phyloP scores from a whole-genome alignment of 2,329 filamentous ascomycete species.

The Scortechinia acanthostroma region DNA sequence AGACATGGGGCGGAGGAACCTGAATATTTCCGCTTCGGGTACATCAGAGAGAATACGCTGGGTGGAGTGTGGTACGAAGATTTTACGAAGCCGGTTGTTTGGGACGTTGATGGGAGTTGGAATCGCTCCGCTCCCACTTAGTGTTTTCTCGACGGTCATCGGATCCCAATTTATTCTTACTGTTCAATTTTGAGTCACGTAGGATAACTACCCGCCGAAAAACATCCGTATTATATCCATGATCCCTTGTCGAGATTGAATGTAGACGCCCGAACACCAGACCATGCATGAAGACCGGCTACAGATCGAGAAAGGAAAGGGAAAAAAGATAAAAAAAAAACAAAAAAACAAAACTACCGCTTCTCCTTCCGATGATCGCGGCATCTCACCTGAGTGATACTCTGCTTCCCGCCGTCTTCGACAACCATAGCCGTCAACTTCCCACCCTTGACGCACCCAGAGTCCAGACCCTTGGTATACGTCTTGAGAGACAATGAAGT shows the following conservation, averaged over 20 bases:
- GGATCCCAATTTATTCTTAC: too few species aligned
- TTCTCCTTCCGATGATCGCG: conserved; percentile 13
- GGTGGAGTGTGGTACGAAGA: conserved; percentile 28
- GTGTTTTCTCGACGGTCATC: conserved; percentile 1
- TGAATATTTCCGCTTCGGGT: conserved; percentile 18
- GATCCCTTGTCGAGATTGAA: too few species aligned
- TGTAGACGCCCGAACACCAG: too few species aligned
- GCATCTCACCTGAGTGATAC: conserved; percentile 30
- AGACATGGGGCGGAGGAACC: conserved; percentile 6
- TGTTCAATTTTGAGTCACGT: too few species aligned
- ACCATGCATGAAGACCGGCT: too few species aligned
- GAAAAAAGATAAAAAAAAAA: too few species aligned
- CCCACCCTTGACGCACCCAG: conserved; percentile 52
- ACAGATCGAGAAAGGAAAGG: too few species aligned
- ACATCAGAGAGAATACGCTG: conserved; percentile 14
- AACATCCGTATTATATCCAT: too few species aligned
- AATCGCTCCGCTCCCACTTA: conserved; percentile 2
- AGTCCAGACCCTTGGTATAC: conserved; percentile 56
- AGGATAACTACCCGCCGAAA: too few species aligned
- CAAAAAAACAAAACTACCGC: too few species aligned
- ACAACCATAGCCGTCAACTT: conserved; percentile 52
- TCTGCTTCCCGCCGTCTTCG: conserved; percentile 30
- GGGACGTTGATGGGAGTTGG: conserved; percentile 15
- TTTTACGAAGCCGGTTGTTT: conserved; percentile 21
- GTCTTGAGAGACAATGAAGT: conserved; percentile 42